Base-by-base conservation (phyloP, 768 basidiomycete species). In the Amanita brunnescens region DNA sequence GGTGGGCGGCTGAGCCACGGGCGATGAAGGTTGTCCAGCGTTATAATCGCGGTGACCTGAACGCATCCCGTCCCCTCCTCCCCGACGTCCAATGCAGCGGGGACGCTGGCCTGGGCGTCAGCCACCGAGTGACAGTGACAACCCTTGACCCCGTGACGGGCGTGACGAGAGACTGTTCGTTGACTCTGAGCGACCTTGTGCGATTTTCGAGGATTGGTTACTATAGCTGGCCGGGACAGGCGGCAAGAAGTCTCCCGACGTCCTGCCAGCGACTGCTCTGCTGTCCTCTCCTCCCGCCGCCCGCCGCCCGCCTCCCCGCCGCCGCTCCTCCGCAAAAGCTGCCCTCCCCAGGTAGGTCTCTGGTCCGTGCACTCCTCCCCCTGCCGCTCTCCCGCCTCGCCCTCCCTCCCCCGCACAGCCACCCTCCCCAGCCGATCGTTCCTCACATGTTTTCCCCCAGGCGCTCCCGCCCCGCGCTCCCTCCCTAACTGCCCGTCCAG, bases 101-200 rank as follows among this genome's bases (percentile, higher is more conserved):
- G 40, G n/a, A 45, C 48, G 26, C 18, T 16, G 39, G 41, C 7
- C 24, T 7, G 37, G 30, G 21, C 24, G 20, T 53, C 47, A 48
- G 38, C 44, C 45, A 52, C 38, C 23, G 30, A 38, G 23, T 55
- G 47, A 55, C 42, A 39, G 43, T 54, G 52, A 54, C 8, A 47
- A 50, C 52, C 53, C 51, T 53, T 47, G 48, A 53, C 54, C 53
- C 54, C 51, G 54, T 55, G 47, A 54, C 53, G 29, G 14, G 23
- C 45, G 51, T 55, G 49, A 50, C 49, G n/a, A n/a, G n/a, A n/a
- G n/a, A n/a, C n/a, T n/a, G n/a, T n/a, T n/a, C n/a, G 49, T 21
- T 35, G 47, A 32, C 49, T 50, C 49, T 50, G 49, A 34, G 43
- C 38, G 37, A 41, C 42, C 52, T 38, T 46, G 40, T 45, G 40